Percentiles rank a stretch among this genome's conserved stretches.
phyloP scores from a whole-genome alignment of 768 basidiomycete species.

The Hygrophoropsis aurantiaca region DNA sequence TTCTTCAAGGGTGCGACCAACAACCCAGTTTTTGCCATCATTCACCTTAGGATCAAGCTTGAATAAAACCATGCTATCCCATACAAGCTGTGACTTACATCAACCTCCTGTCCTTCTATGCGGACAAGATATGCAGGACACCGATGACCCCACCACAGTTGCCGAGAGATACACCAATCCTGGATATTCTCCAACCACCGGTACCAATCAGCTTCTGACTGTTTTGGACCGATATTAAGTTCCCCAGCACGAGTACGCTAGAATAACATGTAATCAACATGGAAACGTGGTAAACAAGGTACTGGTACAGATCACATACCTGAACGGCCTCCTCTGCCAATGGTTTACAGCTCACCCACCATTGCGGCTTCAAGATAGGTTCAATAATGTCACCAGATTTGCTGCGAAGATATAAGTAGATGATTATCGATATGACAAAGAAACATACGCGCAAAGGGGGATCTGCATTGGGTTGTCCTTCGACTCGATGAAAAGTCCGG shows the following conservation, averaged over 20 bases:
- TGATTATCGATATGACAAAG: neutral
- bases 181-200: conserved; percentile 94
- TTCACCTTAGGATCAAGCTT: conserved; percentile 40
- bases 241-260: conserved; percentile 91
- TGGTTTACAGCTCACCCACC: conserved; percentile 96
- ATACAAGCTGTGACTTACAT: conserved; percentile 42
- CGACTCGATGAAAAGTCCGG: conserved; percentile 83
- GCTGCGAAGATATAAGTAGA: conserved; percentile 36
- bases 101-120: conserved; percentile 72
- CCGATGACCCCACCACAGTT: conserved; percentile 99
- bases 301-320: too few relatives aligned
- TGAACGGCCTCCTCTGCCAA: conserved; percentile 88
- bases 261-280: neutral
- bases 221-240: conserved; percentile 76
- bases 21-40: conserved; percentile 87
- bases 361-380: conserved; percentile 93
- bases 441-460: conserved; percentile 79
- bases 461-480: conserved; percentile 98
- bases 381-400: conserved; percentile 98
- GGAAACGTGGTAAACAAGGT: neutral
- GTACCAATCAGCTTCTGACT: conserved; percentile 93
- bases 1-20: conserved; percentile 76
- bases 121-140: conserved; percentile 92
- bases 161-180: conserved; percentile 99
- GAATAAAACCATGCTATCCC: neutral